A percentile compares a stretch with the other conserved stretches of the same genome.
Evolutionary conservation across 2,329 filamentous ascomycete genomes (phyloP).

Genomic region (Didymella keratinophila): DNA sequence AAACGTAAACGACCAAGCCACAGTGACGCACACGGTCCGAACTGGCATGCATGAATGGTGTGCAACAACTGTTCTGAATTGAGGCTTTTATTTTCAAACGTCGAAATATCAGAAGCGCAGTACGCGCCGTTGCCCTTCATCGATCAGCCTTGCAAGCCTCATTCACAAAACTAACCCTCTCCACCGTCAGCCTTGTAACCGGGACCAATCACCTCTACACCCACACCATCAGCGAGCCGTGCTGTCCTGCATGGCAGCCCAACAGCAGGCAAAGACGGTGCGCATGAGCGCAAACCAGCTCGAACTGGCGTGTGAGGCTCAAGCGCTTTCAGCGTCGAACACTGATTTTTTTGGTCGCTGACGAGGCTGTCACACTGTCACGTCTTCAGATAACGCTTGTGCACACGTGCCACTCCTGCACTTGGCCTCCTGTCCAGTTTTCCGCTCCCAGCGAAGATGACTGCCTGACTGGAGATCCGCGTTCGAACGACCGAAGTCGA

Average conservation of each 20-base stretch:
- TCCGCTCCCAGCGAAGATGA: slow-evolving; percentile 21
- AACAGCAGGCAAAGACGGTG: slow-evolving; percentile 8
- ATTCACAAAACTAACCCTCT: neutral
- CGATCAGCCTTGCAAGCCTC: neutral
- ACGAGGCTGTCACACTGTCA: no score
- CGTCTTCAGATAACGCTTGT: no score
- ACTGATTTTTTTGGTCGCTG: no score
- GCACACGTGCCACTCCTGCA: slow-evolving; percentile 21
- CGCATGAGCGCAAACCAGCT: neutral
- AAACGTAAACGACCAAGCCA: neutral
- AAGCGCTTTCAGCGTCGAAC: neutral
- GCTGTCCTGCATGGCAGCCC: slow-evolving; percentile 13
- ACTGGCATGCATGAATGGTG: neutral
- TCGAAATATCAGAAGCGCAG: neutral
- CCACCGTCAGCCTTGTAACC: slow-evolving; percentile 3
- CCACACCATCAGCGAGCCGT: neutral
- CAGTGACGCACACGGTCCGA: neutral
- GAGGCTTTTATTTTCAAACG: neutral
- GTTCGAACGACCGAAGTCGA: slow-evolving; percentile 40
- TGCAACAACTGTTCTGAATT: no score
- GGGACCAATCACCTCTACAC: neutral
- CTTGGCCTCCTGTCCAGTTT: slow-evolving; percentile 9
- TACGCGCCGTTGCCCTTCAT: neutral
- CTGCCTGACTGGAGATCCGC: neutral
- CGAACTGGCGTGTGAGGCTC: slow-evolving; percentile 5